Percentiles rank a stretch among this genome's conserved stretches.
phyloP scores from a whole-genome alignment of 2,329 filamentous ascomycete species.

The Phyllachora maydis region DNA sequence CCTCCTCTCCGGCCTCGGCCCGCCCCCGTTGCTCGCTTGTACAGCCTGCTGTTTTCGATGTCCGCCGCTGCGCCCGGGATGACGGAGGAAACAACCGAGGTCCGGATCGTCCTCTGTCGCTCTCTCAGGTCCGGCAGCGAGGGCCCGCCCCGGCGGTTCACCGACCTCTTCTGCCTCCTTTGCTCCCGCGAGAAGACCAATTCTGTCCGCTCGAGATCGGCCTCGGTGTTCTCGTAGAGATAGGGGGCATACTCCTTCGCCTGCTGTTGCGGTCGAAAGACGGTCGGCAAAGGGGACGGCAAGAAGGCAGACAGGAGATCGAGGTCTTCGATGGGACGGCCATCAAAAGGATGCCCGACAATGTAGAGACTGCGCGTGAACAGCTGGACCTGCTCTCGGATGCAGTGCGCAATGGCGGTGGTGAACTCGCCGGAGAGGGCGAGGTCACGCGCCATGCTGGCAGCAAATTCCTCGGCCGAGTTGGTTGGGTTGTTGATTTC shows the following conservation, averaged over 20 bases:
- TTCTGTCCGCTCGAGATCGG: constrained; percentile 77
- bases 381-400: constrained; percentile 85
- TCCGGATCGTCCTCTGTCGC: constrained; percentile 78
- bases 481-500: constrained; percentile 92
- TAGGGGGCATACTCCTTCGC: constrained; percentile 90
- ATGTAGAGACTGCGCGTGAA: constrained; percentile 90
- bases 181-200: constrained; percentile 87
- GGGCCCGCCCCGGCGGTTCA: constrained; percentile 82
- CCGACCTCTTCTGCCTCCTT: constrained; percentile 80
- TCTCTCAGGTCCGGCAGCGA: constrained; percentile 93
- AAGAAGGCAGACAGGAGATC: constrained; percentile 76
- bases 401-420: constrained; percentile 93
- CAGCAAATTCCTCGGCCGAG: constrained; percentile 84
- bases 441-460: constrained; percentile 72
- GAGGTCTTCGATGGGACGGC: constrained; percentile 76
- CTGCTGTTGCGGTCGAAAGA: constrained; percentile 79
- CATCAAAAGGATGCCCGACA: constrained; percentile 86
- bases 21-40: constrained; percentile 51
- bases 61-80: constrained; percentile 67
- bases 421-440: constrained; percentile 89
- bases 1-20: constrained; percentile 25
- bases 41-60: constrained; percentile 71
- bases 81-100: constrained; percentile 78
- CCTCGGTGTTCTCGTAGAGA: constrained; percentile 82
- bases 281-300: constrained; percentile 58